Base-by-base conservation (phyloP, 169 alveolate genomes). In the Cryptosporidium meleagridis region DNA sequence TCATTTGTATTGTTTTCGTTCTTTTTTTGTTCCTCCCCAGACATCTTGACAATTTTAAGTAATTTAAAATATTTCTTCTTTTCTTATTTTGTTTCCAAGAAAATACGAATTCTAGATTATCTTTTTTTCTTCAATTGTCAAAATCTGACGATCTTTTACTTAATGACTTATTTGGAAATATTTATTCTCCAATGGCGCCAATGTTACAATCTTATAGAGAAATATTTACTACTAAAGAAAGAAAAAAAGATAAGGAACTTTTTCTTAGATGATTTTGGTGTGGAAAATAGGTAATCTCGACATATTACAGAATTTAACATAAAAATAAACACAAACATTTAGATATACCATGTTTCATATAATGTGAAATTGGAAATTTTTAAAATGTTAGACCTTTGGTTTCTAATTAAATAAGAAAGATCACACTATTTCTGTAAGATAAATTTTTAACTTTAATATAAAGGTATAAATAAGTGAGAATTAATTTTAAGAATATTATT, bases 41-140 rank as follows among this genome's bases (percentile, higher is more conserved):
- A 37, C 86, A 73, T 73, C 52, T 73, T 31, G 70, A 18, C 67
- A 48, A n/a, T 37, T 23, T 55, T 16, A 55, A n/a, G n/a, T 23
- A 9, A 55, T 18, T 55, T 55, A n/a, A n/a, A 23, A 1, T 55
- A 2, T 55, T 55, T 18, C 62, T 55, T 55, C 35, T 55, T 23
- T 55, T 26, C 67, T 55, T 23, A 9, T 55, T 21, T 3, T 55
- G 21, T 26, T n/a, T 5, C 37, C 29, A 55, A 55, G 44, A 37
- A 55, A 55, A 55, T 23, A n/a, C 10, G 67, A 55, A 55, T 55
- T 21, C 67, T 21, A 21, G 67, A 55, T 55, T 8, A 16, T 55
- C 37, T 26, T 4, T 55, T 26, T 3, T 55, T 48, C 2, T 21
- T 37, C 18, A 18, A n/a, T 37, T 37, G 72, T 65, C 72, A 65